These are phyloP conservation scores for Claviceps spartinae DNA, from an alignment of 2,329 filamentous ascomycete species.

Conservation along the genomic window DNA sequence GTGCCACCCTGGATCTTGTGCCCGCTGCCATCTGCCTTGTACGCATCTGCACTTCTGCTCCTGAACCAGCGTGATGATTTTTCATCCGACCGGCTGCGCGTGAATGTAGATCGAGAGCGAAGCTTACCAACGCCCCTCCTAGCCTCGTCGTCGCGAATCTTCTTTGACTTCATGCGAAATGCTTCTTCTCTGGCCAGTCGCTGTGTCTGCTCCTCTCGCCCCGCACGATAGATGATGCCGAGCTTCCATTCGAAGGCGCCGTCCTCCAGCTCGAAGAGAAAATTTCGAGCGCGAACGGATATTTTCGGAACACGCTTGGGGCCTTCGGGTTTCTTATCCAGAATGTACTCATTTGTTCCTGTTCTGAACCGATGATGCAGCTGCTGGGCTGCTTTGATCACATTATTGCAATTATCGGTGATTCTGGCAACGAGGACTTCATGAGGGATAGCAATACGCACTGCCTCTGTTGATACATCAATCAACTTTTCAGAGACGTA, in stretches of 20 bases:
- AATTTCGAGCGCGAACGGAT: constrained; percentile 64
- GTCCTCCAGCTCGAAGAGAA: constrained; percentile 89
- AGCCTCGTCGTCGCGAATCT: constrained; percentile 58
- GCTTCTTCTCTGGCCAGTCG: constrained; percentile 81
- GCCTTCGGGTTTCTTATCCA: constrained; percentile 71
- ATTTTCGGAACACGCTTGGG: constrained; percentile 81
- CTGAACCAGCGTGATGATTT: constrained; percentile 26
- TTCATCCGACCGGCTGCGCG: constrained; percentile 20
- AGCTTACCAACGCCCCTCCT: constrained; percentile 38
- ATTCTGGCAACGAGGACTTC: constrained; percentile 81
- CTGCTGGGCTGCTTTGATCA: constrained; percentile 74
- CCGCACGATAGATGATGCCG: constrained; percentile 82
- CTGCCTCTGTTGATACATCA: constrained; percentile 72
- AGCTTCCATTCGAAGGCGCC: constrained; percentile 96
- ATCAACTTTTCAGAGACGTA: constrained; percentile 65
- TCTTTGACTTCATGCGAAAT: constrained; percentile 76
- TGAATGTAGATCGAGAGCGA: constrained; percentile 40
- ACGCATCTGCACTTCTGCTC: constrained; percentile 42
- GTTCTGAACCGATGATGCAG: constrained; percentile 88
- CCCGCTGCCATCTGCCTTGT: constrained; percentile 17
- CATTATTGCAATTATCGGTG: constrained; percentile 86
- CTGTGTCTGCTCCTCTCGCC: constrained; percentile 80
- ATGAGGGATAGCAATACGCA: constrained; percentile 79
- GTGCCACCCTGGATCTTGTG: constrained; percentile 24
- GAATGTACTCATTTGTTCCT: constrained; percentile 73